Conservation (phyloP, 495 filamentous ascomycete species). For the Xylaria longipes region DNA sequence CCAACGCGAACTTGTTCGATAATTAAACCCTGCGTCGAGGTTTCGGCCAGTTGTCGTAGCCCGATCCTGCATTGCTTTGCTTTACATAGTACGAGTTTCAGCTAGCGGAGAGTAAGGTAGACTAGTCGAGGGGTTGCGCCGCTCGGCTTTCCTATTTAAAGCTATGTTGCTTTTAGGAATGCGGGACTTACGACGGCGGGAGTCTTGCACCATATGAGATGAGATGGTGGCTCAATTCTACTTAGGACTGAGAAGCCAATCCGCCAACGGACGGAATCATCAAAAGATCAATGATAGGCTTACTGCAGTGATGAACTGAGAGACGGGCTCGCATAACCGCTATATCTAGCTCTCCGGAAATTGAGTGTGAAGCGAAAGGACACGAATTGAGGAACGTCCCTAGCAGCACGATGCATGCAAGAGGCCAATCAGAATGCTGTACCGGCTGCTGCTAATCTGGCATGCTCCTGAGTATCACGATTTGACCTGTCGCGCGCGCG, state of each 20-base stretch:
- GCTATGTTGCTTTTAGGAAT: constrained; percentile 16
- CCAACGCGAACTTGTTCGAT: not conserved
- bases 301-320: not conserved
- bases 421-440: constrained; percentile 9
- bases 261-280: not conserved
- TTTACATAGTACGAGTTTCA: constrained; percentile 23
- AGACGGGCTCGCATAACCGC: not conserved
- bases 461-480: constrained; percentile 10
- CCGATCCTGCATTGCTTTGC: constrained; percentile 27
- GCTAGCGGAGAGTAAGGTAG: constrained; percentile 8
- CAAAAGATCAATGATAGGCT: not conserved
- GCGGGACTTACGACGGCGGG: not conserved
- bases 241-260: not conserved
- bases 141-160: constrained; percentile 22
- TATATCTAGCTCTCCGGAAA: not conserved
- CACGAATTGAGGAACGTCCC: not conserved
- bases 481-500: constrained; percentile 14
- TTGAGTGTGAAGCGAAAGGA: not conserved
- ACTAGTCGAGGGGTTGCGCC: not conserved
- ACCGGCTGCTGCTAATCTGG: constrained; percentile 17
- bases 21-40: not conserved
- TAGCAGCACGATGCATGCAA: constrained; percentile 9
- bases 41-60: not conserved
- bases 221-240: not conserved
- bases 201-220: not conserved